Conservation (phyloP, 345 rosid genomes). For the Lumnitzera littorea region DNA sequence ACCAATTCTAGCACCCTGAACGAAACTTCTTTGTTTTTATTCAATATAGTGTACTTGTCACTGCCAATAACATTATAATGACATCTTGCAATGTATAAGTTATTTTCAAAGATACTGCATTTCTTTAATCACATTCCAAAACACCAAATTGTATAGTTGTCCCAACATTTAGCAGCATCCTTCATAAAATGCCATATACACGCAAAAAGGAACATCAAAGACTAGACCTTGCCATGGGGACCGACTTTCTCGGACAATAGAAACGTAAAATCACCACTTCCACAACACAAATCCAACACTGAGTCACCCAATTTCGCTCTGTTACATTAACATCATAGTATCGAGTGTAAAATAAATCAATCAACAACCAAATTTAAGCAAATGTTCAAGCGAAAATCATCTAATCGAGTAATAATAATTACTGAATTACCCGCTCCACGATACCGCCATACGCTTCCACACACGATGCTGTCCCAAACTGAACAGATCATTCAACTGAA, state of each 20-base stretch:
- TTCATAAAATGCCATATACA: background rate
- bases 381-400: background rate
- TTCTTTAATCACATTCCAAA: too few species aligned
- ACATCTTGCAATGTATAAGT: too few species aligned
- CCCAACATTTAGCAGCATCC: too few species aligned
- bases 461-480: slow-evolving; percentile 83
- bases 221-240: slow-evolving; percentile 15
- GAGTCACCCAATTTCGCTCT: slow-evolving; percentile 61
- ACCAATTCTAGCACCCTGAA: background rate
- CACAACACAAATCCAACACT: slow-evolving; percentile 87
- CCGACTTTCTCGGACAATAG: slow-evolving; percentile 80
- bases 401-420: background rate
- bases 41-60: too few species aligned
- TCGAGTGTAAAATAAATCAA: background rate
- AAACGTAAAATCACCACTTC: slow-evolving; percentile 85
- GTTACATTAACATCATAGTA: slow-evolving; percentile 1
- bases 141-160: too few species aligned
- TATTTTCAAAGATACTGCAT: too few species aligned
- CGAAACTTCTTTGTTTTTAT: too few species aligned
- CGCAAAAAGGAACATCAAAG: background rate
- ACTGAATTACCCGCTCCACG: slow-evolving; percentile 45
- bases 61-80: too few species aligned
- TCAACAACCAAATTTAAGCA: background rate
- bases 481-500: slow-evolving; percentile 70
- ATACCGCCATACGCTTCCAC: slow-evolving; percentile 83